Evolutionary conservation across 768 basidiomycete species (phyloP), one percentile per base, ranked within the genome.

Genomic region (Tephrocybe sp.): DNA sequence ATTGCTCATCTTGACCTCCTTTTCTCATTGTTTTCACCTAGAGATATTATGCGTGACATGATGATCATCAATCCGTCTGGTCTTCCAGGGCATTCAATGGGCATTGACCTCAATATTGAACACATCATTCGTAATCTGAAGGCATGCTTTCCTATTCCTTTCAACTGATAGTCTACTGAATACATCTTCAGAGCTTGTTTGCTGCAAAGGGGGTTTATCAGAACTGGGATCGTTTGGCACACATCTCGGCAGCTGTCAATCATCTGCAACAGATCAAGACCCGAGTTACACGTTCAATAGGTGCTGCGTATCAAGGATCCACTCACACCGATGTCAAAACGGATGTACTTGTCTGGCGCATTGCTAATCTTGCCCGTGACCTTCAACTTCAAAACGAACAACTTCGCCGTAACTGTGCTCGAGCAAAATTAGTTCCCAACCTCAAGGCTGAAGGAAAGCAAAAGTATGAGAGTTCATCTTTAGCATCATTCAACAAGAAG

Each of bases 31-130:
- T 34, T 7, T 15, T 34, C 33, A 18, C 37, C 25, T 42, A 72
- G 69, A 0, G 56, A 74, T 30, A 66, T 74, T 0, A 69, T 71
- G 59, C 55, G 61, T 0, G 68, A 73, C 42, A 66, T 60, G 19
- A 65, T 68, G 62, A 53, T 74, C 0, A 45, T 72, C 13, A 70
- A 71, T 33, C 22, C 59, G 0, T 61, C 63, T 0, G 69, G 71
- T 0, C 45, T 65, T 1, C 49, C 61, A 6, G 67, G 69, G 1
- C 68, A 71, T 43, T 59, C 49, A 1, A 73, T 72, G 68, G 53
- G 50, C 0, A 58, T 71, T 10, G 66, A 73, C 34, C 8, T 68
- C 1, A 72, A 74, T 41, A 70, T 72, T 1, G 65, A 73, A 30
- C 71, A 74, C 49, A 37, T 64, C 0, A 70, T 72, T 36, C 40